Percentiles rank a stretch among this genome's conserved stretches.
phyloP scores from a whole-genome alignment of 331 rosid genomes.

The Telfairia occidentalis region DNA sequence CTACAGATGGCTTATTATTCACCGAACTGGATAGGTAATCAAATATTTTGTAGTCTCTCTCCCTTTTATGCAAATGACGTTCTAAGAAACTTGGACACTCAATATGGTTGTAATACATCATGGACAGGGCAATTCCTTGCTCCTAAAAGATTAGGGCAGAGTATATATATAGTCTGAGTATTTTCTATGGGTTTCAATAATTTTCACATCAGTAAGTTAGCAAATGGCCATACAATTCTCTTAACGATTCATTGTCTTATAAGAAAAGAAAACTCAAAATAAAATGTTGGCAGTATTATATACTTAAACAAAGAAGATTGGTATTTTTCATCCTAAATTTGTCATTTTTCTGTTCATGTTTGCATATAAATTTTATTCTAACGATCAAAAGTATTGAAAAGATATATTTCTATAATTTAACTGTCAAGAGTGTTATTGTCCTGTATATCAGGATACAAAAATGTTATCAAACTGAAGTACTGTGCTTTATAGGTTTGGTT shows the following conservation, averaged over 20 bases:
- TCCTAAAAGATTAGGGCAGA: background rate
- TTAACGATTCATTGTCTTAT: background rate
- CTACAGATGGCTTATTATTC: conserved; percentile 67
- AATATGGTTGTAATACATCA: background rate
- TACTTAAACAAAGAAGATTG: background rate
- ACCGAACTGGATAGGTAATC: conserved; percentile 77
- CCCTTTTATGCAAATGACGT: background rate
- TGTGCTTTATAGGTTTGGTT: background rate
- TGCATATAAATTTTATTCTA: background rate
- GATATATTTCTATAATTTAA: background rate
- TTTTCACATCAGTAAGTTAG: background rate
- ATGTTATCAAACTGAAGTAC: background rate
- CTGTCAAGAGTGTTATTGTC: background rate
- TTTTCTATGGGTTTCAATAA: background rate
- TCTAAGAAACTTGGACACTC: background rate
- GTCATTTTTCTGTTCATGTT: background rate
- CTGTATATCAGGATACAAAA: background rate
- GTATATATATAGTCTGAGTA: background rate
- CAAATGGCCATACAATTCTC: background rate
- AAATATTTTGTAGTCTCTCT: background rate
- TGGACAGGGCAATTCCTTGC: background rate
- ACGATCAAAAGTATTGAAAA: background rate
- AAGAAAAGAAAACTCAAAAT: background rate
- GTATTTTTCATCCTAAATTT: background rate
- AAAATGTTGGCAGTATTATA: background rate